Evolutionary conservation across 768 basidiomycete species (phyloP).

Genomic region (Ephemerocybe angulata): DNA sequence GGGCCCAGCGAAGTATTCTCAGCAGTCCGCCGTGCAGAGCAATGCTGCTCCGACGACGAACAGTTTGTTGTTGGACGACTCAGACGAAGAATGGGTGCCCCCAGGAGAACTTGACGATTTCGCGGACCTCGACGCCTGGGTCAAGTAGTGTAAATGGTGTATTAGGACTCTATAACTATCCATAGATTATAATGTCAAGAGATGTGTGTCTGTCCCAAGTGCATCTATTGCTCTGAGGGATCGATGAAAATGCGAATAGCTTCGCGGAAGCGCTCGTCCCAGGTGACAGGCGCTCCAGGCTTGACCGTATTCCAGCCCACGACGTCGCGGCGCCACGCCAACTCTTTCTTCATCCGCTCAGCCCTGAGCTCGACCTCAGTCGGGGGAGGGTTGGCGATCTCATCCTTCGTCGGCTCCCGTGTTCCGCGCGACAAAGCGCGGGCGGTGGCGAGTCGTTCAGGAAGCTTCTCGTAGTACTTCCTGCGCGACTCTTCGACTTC

Average conservation of each 20-base stretch:
- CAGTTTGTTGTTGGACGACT: too few relatives aligned
- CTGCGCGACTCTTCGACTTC: slow-evolving; percentile 67
- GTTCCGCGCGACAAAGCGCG: slow-evolving; percentile 71
- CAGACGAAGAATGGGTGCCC: too few relatives aligned
- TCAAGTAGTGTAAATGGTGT: background rate
- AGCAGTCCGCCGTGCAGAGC: background rate
- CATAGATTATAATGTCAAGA: slow-evolving; percentile 12
- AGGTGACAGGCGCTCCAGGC: slow-evolving; percentile 58
- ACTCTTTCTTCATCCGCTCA: slow-evolving; percentile 86
- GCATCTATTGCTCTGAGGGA: slow-evolving; percentile 24
- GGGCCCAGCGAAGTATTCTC: too few relatives aligned
- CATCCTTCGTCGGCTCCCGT: slow-evolving; percentile 85
- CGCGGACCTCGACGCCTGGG: background rate
- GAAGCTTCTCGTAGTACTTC: slow-evolving; percentile 73
- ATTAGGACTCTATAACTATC: slow-evolving; percentile 4
- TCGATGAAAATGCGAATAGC: slow-evolving; percentile 59
- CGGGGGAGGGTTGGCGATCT: slow-evolving; percentile 69
- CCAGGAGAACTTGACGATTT: too few relatives aligned
- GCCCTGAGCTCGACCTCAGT: slow-evolving; percentile 87
- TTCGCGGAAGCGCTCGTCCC: slow-evolving; percentile 71
- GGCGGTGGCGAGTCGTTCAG: slow-evolving; percentile 62
- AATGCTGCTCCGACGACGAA: too few relatives aligned
- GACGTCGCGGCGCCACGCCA: slow-evolving; percentile 77
- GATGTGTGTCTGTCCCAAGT: slow-evolving; percentile 9
- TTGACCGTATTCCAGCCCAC: slow-evolving; percentile 77